These are phyloP conservation scores for Datisca glomerata DNA, from an alignment of 306 rosid species.

Conservation along the genomic window DNA sequence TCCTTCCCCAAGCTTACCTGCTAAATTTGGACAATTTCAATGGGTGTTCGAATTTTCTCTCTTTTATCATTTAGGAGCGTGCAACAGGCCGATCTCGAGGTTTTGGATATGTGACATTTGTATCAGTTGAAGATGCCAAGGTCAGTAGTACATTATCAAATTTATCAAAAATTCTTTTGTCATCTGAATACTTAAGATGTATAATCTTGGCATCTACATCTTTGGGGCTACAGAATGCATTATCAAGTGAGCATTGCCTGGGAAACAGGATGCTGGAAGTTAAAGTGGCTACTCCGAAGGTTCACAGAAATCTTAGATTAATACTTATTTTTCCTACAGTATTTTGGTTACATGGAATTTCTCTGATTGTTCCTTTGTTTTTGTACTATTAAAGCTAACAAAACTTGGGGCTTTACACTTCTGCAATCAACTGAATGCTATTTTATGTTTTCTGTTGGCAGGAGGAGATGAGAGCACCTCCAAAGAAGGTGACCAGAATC, in stretches of 20 bases:
- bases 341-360: slow-evolving; percentile 1
- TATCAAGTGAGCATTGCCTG: slow-evolving; percentile 74
- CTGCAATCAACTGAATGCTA: slow-evolving; percentile 6
- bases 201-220: background rate
- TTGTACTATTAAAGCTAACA: background rate
- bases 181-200: background rate
- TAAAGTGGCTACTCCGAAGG: slow-evolving; percentile 99
- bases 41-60: background rate
- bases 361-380: background rate
- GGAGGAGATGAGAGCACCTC: slow-evolving; percentile 97
- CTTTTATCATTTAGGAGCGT: slow-evolving; percentile 48
- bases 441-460: slow-evolving; percentile 20
- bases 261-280: slow-evolving; percentile 91
- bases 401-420: slow-evolving; percentile 1
- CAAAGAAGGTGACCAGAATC: slow-evolving; percentile 78
- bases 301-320: slow-evolving; percentile 11
- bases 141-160: slow-evolving; percentile 17
- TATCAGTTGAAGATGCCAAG: slow-evolving; percentile 82
- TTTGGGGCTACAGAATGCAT: slow-evolving; percentile 44
- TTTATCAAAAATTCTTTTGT: background rate
- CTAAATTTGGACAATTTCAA: background rate
- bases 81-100: slow-evolving; percentile 95
- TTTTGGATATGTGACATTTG: slow-evolving; percentile 93
- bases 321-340: background rate
- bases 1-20: background rate